Base-by-base conservation (phyloP, 306 rosid species). In the Pterocarpus santalinus region DNA sequence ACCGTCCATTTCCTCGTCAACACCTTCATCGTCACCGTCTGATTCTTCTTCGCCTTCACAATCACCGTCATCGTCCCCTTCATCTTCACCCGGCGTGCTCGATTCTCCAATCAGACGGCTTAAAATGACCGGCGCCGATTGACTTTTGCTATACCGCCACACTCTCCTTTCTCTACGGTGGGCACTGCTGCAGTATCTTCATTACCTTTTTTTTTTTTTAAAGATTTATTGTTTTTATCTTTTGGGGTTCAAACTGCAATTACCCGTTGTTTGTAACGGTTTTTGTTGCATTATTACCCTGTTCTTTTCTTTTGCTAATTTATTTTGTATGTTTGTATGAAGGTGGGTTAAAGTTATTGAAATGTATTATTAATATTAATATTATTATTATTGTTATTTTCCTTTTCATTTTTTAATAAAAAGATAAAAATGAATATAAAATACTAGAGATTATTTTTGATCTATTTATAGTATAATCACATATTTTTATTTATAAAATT, bases 71-170 rank as follows among this genome's bases (percentile, higher is more conserved):
- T 46, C 89, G 0, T 81, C 95, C 1, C 81, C 87, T 2, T 77
- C 89, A 0, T 72, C 97, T 44, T 80, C 91, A 12, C 90, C 94
- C 5, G 65, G 79, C 34, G 70, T 84, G 64, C 83, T 89, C 7
- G 91, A 89, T 76, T 88, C 97, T 28, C 91, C 97, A 28, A 82
- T 93, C 94, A 14, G 90, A 87, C 94, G 97, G 86, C 89, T 93
- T 16, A 88, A 87, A 91, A 90, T 83, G 96, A 88, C 86, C 65
- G 39, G 17, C 89, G 22, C 69, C 15, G 89, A 83, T 76, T 86
- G 81, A 86, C 82, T 78, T 51, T 8, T 2, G 64, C 12, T 49
- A 1, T 1, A 7, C 44, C 52, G 10, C 57, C 39, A 47, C 41
- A 49, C 15, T n/a, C 28, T 75, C 5, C 34, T 49, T 1, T 4